A percentile compares a stretch with the other conserved stretches of the same genome.
These are phyloP conservation scores for Podosphaera fusca DNA, from an alignment of 2,329 filamentous ascomycete genomes.

Conservation along the genomic window DNA sequence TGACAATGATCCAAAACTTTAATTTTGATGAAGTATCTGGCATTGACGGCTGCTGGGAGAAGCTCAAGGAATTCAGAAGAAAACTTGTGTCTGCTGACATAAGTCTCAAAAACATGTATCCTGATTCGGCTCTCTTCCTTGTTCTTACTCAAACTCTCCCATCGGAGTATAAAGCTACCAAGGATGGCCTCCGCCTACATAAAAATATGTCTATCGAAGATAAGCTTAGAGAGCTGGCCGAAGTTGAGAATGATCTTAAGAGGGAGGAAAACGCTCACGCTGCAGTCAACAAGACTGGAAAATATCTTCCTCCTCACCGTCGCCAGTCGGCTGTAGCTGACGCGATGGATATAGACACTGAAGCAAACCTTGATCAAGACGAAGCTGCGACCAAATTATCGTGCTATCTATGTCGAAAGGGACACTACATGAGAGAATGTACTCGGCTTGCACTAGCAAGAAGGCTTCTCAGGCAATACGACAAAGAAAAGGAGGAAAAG, in stretches of 20 bases:
- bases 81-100: too few relatives aligned
- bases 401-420: too few relatives aligned
- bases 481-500: too few relatives aligned
- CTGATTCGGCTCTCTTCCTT: too few relatives aligned
- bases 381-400: too few relatives aligned
- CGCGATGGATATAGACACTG: background rate
- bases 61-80: too few relatives aligned
- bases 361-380: background rate
- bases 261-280: background rate
- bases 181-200: background rate
- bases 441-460: too few relatives aligned
- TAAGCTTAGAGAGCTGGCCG: background rate
- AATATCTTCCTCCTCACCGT: background rate
- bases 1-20: slow-evolving; percentile 1
- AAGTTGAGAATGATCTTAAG: background rate
- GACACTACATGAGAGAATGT: too few relatives aligned
- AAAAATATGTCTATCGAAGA: background rate
- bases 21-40: too few relatives aligned
- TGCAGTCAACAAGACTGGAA: background rate
- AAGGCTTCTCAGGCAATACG: too few relatives aligned
- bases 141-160: background rate
- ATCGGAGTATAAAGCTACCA: background rate
- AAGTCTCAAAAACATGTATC: too few relatives aligned
- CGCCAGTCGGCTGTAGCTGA: background rate
- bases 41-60: too few relatives aligned